These are phyloP conservation scores for Climacium dendroides DNA, from an alignment of 225 moss, liverwort and hornwort genomes.

Conservation along the genomic window DNA sequence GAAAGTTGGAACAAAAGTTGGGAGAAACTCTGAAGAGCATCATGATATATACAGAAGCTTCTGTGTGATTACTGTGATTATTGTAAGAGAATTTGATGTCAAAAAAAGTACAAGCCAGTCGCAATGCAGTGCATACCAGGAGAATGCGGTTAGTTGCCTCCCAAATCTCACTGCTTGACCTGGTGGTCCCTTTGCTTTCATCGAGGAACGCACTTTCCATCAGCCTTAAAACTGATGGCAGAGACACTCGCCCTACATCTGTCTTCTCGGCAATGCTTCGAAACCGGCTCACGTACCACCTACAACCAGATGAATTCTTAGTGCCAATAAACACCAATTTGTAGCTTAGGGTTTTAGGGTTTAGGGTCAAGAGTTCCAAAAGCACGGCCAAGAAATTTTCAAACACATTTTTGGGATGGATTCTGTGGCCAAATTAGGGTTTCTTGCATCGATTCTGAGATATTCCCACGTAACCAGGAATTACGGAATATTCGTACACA, in stretches of 20 bases:
- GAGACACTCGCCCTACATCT: slow-evolving; percentile 82
- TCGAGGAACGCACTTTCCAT: slow-evolving; percentile 62
- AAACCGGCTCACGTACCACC: slow-evolving; percentile 83
- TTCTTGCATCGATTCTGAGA: background rate
- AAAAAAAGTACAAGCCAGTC: background rate
- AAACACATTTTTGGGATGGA: background rate
- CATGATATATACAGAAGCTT: background rate
- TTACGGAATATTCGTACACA: background rate
- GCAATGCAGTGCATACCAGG: slow-evolving; percentile 8
- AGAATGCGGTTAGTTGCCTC: slow-evolving; percentile 51
- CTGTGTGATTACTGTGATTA: background rate
- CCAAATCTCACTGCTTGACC: slow-evolving; percentile 88
- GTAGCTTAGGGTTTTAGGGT: background rate
- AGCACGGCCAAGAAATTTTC: background rate
- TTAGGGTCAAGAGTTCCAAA: background rate
- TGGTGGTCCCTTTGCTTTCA: slow-evolving; percentile 34
- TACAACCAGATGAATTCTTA: slow-evolving; percentile 3
- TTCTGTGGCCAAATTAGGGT: background rate
- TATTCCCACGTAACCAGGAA: background rate
- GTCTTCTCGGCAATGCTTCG: slow-evolving; percentile 91
- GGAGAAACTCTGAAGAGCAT: background rate
- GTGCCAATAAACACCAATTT: background rate
- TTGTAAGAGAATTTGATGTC: background rate
- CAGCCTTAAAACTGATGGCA: slow-evolving; percentile 67
- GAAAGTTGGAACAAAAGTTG: background rate